Evolutionary conservation across 2,329 filamentous ascomycete species (phyloP).

Genomic region (Hawksworthiomyces lignivorus): DNA sequence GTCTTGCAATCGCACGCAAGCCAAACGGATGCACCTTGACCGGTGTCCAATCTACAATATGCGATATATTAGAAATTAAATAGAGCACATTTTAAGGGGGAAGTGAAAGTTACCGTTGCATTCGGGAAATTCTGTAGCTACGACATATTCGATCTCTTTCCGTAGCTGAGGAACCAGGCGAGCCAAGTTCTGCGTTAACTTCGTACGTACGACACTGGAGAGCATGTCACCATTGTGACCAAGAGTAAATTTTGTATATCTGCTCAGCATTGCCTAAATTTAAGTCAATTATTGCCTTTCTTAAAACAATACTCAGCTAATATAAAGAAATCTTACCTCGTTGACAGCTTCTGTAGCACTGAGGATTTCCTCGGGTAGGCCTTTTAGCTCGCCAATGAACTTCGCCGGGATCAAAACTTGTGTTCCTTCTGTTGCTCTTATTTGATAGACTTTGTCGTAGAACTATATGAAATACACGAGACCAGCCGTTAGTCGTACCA

Average conservation of each 20-base stretch:
- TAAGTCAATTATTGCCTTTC: no score
- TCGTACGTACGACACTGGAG: slow-evolving; percentile 36
- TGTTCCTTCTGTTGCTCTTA: slow-evolving; percentile 42
- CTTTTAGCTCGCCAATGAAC: slow-evolving; percentile 38
- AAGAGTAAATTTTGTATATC: slow-evolving; percentile 42
- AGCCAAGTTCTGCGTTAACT: slow-evolving; percentile 39
- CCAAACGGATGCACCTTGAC: slow-evolving; percentile 46
- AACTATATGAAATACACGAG: no score
- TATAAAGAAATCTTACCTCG: slow-evolving; percentile 26
- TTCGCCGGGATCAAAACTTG: slow-evolving; percentile 40
- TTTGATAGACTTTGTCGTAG: slow-evolving; percentile 40
- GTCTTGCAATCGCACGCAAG: slow-evolving; percentile 42
- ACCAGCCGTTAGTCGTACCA: no score
- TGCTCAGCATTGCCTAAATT: slow-evolving; percentile 39
- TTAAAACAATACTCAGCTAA: no score
- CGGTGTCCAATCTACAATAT: slow-evolving; percentile 44
- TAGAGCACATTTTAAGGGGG: no score
- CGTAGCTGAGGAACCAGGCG: slow-evolving; percentile 38
- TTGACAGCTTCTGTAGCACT: slow-evolving; percentile 41
- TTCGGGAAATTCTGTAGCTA: slow-evolving; percentile 39
- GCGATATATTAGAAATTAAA: neutral
- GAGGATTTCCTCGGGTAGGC: slow-evolving; percentile 39
- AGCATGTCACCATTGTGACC: slow-evolving; percentile 39
- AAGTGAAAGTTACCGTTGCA: slow-evolving; percentile 36
- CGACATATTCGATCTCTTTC: slow-evolving; percentile 37